These are phyloP conservation scores for Fusarium sp. DNA, from an alignment of 2,329 filamentous ascomycete species.

Conservation along the genomic window DNA sequence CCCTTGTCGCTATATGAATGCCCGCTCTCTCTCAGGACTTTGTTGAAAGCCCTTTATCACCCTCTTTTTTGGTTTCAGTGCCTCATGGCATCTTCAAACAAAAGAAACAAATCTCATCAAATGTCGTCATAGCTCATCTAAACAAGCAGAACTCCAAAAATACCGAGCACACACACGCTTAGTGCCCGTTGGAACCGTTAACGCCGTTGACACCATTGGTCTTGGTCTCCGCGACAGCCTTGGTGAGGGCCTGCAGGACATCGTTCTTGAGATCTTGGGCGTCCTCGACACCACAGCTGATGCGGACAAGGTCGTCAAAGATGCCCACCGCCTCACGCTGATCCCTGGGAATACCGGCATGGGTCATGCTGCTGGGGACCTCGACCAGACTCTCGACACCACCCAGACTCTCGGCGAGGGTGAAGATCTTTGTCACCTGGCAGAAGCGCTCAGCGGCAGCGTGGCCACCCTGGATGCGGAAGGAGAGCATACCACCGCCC, in stretches of 20 bases:
- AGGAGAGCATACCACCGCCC: constrained; percentile 97
- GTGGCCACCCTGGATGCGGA: constrained; percentile 90
- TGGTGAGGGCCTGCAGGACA: constrained; percentile 84
- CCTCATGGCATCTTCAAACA: constrained; percentile 18
- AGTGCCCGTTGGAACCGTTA: constrained; percentile 43
- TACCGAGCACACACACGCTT: constrained; percentile 11
- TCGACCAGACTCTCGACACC: constrained; percentile 94
- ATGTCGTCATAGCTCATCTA: constrained; percentile 35
- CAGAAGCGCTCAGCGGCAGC: constrained; percentile 92
- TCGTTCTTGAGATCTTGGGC: constrained; percentile 85
- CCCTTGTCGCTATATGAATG: constrained; percentile 37
- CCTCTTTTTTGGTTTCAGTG: constrained; percentile 27
- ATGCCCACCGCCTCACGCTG: constrained; percentile 93
- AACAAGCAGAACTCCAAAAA: constrained; percentile 7
- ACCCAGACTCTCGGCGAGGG: constrained; percentile 90
- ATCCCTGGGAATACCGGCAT: constrained; percentile 91
- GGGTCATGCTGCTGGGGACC: constrained; percentile 95
- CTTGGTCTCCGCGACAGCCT: constrained; percentile 65
- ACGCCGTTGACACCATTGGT: constrained; percentile 49
- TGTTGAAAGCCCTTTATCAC: constrained; percentile 13
- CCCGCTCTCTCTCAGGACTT: constrained; percentile 14
- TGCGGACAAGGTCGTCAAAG: constrained; percentile 91
- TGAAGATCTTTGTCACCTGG: constrained; percentile 89
- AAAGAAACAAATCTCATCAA: constrained; percentile 32
- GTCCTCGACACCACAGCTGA: constrained; percentile 96